Evolutionary conservation across 352 stramenopile species (phyloP), one percentile per base, ranked within the genome.

Genomic region (Globisporangium emineosum): DNA sequence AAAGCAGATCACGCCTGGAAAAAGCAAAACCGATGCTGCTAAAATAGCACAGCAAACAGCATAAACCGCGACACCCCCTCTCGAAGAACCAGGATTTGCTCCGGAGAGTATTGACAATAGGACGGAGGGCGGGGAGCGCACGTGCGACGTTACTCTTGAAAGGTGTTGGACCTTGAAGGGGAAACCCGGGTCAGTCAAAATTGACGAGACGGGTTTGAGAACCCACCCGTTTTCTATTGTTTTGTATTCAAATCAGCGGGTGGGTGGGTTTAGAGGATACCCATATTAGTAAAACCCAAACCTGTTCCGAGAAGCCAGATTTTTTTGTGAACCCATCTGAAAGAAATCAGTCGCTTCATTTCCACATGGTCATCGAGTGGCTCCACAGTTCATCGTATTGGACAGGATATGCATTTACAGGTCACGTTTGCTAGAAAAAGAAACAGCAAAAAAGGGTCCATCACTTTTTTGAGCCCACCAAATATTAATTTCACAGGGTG

Each of bases 281-380:
- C 17, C n/a, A n/a, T 35, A 54, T 30, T 32, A 17, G 25, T 2
- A 10, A 25, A 47, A 29, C n/a, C 32, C 32, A 21, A 19, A 62
- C 55, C 35, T 17, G 8, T 40, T 29, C 27, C 1, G 3, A 57
- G 7, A 61, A 33, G 42, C n/a, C 29, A 40, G 57, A 45, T 50
- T 40, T 42, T 63, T 15, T 30, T 8, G 57, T 63, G 57, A 63
- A 63, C 57, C 57, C 57, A 63, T 63, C 29, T 63, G 57, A 55
- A 21, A 63, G 30, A 63, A 63, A 51, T 63, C 57, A 51, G 40
- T 12, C 33, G 21, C 42, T 33, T 10, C 6, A 42, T 54, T 63
- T 30, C 57, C 42, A 47, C n/a, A 43, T 47, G 37, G 42, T 63
- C 13, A 19, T 15, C 27, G 15, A 61, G 10, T 21, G 21, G 5